Evolutionary conservation across 1,139 yeast genomes (phyloP), one percentile per base, ranked within the genome.

Genomic region (Yamadazyma triangularis): DNA sequence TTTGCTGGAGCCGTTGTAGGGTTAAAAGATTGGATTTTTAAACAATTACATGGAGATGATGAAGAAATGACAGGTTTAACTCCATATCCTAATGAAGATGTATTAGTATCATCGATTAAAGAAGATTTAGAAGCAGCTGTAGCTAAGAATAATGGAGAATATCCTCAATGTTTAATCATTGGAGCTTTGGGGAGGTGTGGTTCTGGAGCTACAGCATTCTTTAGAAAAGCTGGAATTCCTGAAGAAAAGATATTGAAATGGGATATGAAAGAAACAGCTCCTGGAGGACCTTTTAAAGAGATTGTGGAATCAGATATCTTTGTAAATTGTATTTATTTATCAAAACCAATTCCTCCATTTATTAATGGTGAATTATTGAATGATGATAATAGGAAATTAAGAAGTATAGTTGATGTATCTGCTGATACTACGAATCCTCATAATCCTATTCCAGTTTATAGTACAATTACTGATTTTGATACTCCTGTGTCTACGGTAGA

Each of bases 131-230:
- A 61, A 13, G 64, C 55, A 24, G 95, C 94, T 11, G 65, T 78
- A 40, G 66, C 58, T 27, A 70, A 73, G 48, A 72, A 64, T 31
- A 81, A 80, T 32, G 84, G 83, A 30, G 71, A 66, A 53, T 68
- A 65, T 47, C 98, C 97, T 42, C 81, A 73, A 33, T 86, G 83
- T 30, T 71, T 91, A 48, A 82, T 91, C 34, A 91, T 91, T 56
- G 99, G 99, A 53, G 98, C 98, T 15, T 73, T 89, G 39, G 99
- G 98, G 41, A 83, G 99, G 70, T 91, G 98, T 64, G 99, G 99
- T 35, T 79, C 94, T n/a, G 99, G 99, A 55, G 97, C 99, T 23
- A 67, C 86, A 45, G 93, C 84, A 46, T 70, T 88, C 38, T 76
- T 87, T 62, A 73, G 70, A 46, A 83, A 83, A 65, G 81, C 74